These are phyloP conservation scores for Starmerella lactis-condensi DNA, from an alignment of 805 yeast genomes.

Conservation along the genomic window DNA sequence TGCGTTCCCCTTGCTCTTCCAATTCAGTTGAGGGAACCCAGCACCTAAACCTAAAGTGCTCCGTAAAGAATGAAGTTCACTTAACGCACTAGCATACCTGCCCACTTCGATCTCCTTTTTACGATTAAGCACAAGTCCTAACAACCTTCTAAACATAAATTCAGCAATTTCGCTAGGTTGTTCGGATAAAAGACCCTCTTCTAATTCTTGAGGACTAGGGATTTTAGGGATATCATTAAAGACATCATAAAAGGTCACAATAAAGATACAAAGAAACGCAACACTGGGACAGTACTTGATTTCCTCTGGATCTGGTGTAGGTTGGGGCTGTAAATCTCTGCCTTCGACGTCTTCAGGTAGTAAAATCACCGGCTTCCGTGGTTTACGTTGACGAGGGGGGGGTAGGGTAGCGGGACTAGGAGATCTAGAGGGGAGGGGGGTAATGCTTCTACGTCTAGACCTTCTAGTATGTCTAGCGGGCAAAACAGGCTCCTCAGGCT, in stretches of 20 bases:
- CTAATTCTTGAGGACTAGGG: slow-evolving; percentile 27
- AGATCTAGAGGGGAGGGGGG: no score
- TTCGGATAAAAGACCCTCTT: slow-evolving; percentile 20
- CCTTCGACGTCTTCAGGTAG: slow-evolving; percentile 21
- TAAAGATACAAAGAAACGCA: slow-evolving; percentile 17
- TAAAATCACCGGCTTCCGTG: slow-evolving; percentile 10
- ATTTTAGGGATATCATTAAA: slow-evolving; percentile 21
- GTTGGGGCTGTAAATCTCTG: slow-evolving; percentile 14
- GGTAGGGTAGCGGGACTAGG: no score
- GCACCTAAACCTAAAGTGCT: slow-evolving; percentile 18
- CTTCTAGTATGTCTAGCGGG: neutral
- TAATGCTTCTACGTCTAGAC: neutral
- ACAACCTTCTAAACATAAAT: slow-evolving; percentile 20
- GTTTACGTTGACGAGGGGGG: no score
- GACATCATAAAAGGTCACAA: slow-evolving; percentile 12
- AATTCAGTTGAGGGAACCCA: slow-evolving; percentile 17
- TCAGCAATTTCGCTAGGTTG: slow-evolving; percentile 16
- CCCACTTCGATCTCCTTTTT: slow-evolving; percentile 26
- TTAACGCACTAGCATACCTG: slow-evolving; percentile 23
- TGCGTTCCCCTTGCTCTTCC: slow-evolving; percentile 16
- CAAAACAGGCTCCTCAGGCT: slow-evolving; percentile 4
- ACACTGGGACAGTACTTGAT: slow-evolving; percentile 17
- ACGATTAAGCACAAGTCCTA: slow-evolving; percentile 24
- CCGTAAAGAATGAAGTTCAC: slow-evolving; percentile 22
- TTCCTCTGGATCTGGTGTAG: slow-evolving; percentile 14